Base-by-base conservation (phyloP, 192 early-diverging fungal species). In the Geranomyces michiganensis region DNA sequence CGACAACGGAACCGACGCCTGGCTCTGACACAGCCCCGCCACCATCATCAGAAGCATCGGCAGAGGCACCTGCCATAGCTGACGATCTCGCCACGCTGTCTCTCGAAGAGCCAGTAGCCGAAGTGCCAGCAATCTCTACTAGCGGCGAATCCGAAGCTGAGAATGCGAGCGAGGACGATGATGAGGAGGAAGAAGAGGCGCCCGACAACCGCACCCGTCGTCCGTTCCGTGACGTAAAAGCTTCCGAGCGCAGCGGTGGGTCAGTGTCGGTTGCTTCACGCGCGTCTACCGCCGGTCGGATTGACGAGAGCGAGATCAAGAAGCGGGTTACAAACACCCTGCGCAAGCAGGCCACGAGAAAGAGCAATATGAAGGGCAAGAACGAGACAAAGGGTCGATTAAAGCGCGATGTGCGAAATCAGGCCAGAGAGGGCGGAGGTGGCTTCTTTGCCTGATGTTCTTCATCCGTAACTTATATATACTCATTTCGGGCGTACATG, bases 261-360 rank as follows among this genome's bases (percentile, higher is more conserved):
- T 26, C 22, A 7, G 51, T 26, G 6, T 60, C 58, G 22, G 31
- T 32, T 19, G 31, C 58, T 17, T 60, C 62, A 19, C 41, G 19
- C 43, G 41, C 62, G n/a, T 24, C 71, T 9, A 70, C 76, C 13
- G 33, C 70, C 8, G 31, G 19, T 12, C 58, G 59, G 48, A 12
- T 79, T 17, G 73, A 75, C 36, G 61, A 55, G 10, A 59, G 47
- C 12, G 80, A 81, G 64, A 67, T 81, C 47, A 70, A 73, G 60
- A 71, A 76, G 24, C 58, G 58, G 7, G 58, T 65, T 29, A 32
- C 72, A 29, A 63, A 56, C 19, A 33, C 63, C 14, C 27, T 70
- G 36, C 46, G 66, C 17, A 48, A 67, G 51, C 27, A 70, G 58
- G 58, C 33, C 13, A 44, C 56, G 15, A 2, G n/a, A 1, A 47